Evolutionary conservation across 768 basidiomycete genomes (phyloP), one percentile per base, ranked within the genome.

Genomic region (Cubamyces sp.): DNA sequence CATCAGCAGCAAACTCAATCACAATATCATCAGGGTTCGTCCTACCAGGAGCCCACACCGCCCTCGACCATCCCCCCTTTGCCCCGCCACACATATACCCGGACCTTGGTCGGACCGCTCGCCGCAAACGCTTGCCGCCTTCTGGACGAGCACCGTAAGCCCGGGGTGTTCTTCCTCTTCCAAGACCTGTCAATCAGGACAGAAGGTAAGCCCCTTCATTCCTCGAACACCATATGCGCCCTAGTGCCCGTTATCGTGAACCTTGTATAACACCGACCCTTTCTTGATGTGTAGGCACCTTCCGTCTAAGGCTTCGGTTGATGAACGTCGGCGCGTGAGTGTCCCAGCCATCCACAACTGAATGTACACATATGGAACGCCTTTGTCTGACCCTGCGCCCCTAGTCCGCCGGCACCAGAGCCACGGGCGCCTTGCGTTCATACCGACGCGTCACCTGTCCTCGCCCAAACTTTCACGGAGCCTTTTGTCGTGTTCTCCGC

Each of bases 81-180:
- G 57, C 81, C 87, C n/a, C 81, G 87, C 58, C 83, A 90, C 66
- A 80, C 86, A 5, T 94, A 92, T 74, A 92, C 92, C 12, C 84
- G 94, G 54, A 95, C 94, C 1, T 84, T 97, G 7, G 92, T 97
- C 60, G 96, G 96, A 9, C 91, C 94, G 0, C 81, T 96, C 16
- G 90, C 90, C 18, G 87, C 93, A 30, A 92, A 92, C 71, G 95
- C 93, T 16, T 90, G 89, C 73, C 86, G 89, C 52, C 80, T 97
- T 53, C 77, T 86, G 59, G 94, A 96, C 71, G 91, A 94, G 70
- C 86, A 94, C 74, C 88, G 90, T 63, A 87, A 88, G 64, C 82
- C 85, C 53, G 96, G 95, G 7, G 89, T 97, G 64, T 98, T 94
- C 75, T 98, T 97, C 78, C 87, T 97, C 64, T 94, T 96, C 77